phyloP scores from a whole-genome alignment of 768 basidiomycete species.

The Pleurotus djamor region DNA sequence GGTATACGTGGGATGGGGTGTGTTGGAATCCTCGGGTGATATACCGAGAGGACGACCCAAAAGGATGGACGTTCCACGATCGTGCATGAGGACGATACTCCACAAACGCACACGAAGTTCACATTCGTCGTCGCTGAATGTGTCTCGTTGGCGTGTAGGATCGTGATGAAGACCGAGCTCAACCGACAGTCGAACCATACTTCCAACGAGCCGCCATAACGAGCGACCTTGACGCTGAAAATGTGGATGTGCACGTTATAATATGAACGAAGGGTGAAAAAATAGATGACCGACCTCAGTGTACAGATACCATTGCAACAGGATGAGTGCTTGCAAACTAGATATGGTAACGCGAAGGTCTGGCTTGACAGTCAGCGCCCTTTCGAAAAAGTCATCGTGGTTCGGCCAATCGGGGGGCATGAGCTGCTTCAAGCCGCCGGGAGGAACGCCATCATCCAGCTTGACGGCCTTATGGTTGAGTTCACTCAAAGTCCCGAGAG shows the following conservation, averaged over 20 bases:
- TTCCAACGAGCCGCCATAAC: conserved; percentile 85
- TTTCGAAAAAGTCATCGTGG: conserved; percentile 83
- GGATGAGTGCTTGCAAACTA: conserved; percentile 79
- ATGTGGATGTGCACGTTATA: not conserved
- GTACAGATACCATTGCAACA: conserved; percentile 89
- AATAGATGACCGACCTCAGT: conserved; percentile 58
- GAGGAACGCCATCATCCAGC: conserved; percentile 28
- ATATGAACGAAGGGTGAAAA: not conserved
- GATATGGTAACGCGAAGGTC: conserved; percentile 81
- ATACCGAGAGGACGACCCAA: conserved; percentile 85
- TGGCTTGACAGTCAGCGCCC: conserved; percentile 75
- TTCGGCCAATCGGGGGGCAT: conserved; percentile 74
- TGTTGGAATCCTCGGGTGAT: conserved; percentile 79
- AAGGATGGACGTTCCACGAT: conserved; percentile 85
- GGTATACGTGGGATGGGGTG: conserved; percentile 56
- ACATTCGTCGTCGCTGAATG: conserved; percentile 75
- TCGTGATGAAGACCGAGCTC: conserved; percentile 89
- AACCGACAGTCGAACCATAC: conserved; percentile 76
- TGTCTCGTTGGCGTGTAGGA: conserved; percentile 59
- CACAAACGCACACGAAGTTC: conserved; percentile 80
- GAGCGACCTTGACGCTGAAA: conserved; percentile 83
- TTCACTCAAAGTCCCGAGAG: conserved; percentile 80
- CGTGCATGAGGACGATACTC: conserved; percentile 84
- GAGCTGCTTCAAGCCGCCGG: conserved; percentile 40
- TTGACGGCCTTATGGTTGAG: conserved; percentile 69